Evolutionary conservation across 139 green algal genomes (phyloP).

Genomic region (Volvox africanus): DNA sequence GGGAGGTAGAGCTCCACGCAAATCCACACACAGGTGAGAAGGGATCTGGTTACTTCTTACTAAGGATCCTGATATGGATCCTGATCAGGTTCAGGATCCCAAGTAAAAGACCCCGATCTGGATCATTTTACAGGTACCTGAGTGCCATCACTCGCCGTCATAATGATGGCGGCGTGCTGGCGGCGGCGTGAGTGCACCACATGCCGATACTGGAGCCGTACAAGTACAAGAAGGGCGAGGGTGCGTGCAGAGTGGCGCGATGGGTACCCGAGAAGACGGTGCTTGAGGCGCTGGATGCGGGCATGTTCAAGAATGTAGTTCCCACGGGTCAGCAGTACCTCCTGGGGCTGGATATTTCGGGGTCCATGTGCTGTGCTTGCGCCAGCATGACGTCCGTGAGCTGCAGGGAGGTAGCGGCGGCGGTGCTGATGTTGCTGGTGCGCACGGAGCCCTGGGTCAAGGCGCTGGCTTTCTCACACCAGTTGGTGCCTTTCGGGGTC

Average conservation of each 20-base stretch:
- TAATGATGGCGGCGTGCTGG: background rate
- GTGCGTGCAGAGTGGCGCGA: background rate
- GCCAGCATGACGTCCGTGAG: constrained; percentile 23
- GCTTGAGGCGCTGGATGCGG: constrained; percentile 29
- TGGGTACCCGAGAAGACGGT: background rate
- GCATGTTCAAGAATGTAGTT: constrained; percentile 47
- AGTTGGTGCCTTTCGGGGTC: constrained; percentile 1
- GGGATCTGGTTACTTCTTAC: too few species aligned
- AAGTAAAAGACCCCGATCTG: too few species aligned
- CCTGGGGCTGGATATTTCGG: constrained; percentile 40
- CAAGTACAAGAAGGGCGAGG: constrained; percentile 16
- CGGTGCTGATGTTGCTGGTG: constrained; percentile 45
- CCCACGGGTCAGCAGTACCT: constrained; percentile 53
- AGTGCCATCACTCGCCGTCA: background rate
- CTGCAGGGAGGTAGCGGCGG: constrained; percentile 26
- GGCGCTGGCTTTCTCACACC: constrained; percentile 45
- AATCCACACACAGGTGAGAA: too few species aligned
- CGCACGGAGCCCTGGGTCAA: constrained; percentile 31
- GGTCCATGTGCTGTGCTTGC: constrained; percentile 41
- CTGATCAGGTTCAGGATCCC: too few species aligned
- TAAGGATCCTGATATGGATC: too few species aligned
- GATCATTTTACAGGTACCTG: background rate
- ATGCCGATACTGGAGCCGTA: constrained; percentile 44
- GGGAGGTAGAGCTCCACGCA: too few species aligned
- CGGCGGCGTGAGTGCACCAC: constrained; percentile 25